Conservation (phyloP, 768 basidiomycete genomes). For the Amyloporia xantha region DNA sequence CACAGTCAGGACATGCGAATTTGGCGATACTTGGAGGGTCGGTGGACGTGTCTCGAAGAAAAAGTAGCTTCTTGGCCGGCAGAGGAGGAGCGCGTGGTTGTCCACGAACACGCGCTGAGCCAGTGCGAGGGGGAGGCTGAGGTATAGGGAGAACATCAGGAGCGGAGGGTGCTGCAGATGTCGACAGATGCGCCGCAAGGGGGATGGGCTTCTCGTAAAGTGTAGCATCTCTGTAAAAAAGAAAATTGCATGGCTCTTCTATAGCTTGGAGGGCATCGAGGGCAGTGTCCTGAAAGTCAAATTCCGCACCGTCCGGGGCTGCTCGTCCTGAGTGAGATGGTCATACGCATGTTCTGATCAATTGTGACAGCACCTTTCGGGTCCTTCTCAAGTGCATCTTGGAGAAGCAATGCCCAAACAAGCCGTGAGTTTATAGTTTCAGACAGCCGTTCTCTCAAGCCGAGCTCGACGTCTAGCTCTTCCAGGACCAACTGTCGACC, state of each 20-base stretch:
- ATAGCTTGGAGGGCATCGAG: conserved; percentile 36
- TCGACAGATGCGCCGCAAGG: conserved; percentile 14
- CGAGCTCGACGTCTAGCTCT: conserved; percentile 39
- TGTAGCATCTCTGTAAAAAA: conserved; percentile 29
- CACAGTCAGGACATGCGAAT: conserved; percentile 38
- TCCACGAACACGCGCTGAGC: conserved; percentile 17
- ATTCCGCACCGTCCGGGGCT: not conserved
- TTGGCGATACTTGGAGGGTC: conserved; percentile 28
- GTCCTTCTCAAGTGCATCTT: conserved; percentile 26
- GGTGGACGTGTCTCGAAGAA: conserved; percentile 29
- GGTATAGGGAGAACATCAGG: not conserved
- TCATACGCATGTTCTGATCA: no score
- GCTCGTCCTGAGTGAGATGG: no score
- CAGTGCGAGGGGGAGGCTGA: not conserved
- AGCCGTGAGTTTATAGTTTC: conserved; percentile 39
- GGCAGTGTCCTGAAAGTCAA: conserved; percentile 33
- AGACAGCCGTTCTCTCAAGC: conserved; percentile 34
- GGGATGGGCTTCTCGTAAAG: conserved; percentile 16
- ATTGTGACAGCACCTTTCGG: conserved; percentile 10
- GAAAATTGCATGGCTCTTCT: conserved; percentile 31
- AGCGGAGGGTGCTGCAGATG: conserved; percentile 9
- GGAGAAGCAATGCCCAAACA: conserved; percentile 38
- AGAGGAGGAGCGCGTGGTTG: conserved; percentile 9
- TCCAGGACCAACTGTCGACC: conserved; percentile 25
- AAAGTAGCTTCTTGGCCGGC: conserved; percentile 32